These are phyloP conservation scores for Heritiera littoralis DNA, from an alignment of 345 rosid species.

Conservation along the genomic window DNA sequence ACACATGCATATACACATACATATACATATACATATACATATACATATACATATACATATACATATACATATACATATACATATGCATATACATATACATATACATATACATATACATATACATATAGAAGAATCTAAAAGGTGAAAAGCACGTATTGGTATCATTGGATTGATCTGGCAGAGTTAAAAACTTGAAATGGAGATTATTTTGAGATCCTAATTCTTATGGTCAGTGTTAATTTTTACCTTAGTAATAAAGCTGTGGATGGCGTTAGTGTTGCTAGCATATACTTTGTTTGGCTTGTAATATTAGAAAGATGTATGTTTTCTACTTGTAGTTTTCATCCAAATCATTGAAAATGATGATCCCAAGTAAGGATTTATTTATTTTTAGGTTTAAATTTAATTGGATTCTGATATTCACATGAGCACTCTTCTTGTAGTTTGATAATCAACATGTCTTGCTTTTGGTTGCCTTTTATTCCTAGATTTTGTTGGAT, in stretches of 20 bases:
- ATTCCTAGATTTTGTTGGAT: constrained; percentile 20
- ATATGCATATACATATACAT: no score
- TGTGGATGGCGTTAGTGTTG: background rate
- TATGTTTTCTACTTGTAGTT: background rate
- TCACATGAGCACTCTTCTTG: background rate
- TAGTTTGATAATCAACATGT: background rate
- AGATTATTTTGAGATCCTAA: constrained; percentile 6
- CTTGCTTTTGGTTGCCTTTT: background rate
- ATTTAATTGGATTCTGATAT: background rate
- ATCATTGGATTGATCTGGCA: background rate
- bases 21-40: no score
- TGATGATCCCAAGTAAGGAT: constrained; percentile 7
- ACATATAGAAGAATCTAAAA: background rate
- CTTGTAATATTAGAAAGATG: background rate
- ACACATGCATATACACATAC: no score
- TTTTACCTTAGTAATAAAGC: background rate
- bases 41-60: no score
- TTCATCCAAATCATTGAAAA: background rate
- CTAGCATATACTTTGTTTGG: background rate
- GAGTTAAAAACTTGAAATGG: constrained; percentile 6
- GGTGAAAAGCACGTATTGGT: background rate
- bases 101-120: no score
- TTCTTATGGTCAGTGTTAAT: background rate
- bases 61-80: no score
- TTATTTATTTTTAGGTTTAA: background rate